Conservation (phyloP, 2,329 filamentous ascomycete species). For the Ilyonectria sp. region DNA sequence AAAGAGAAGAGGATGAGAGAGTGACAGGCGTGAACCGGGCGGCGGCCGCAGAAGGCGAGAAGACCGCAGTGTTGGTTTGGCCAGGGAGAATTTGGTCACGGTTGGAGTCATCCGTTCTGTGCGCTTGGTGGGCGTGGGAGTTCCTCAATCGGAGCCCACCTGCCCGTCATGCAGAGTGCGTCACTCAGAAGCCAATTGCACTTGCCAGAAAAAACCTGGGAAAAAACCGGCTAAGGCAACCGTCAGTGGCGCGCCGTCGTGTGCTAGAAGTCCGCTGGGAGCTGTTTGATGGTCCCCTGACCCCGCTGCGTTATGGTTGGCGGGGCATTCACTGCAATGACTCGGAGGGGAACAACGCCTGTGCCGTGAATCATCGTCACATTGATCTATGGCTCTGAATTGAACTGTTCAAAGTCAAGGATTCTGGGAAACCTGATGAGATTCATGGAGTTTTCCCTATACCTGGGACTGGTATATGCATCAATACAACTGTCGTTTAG, state of each 20-base stretch:
- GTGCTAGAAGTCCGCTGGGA: conserved; percentile 7
- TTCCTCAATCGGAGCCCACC: conserved; percentile 41
- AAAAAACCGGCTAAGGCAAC: conserved; percentile 25
- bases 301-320: conserved; percentile 11
- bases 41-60: conserved; percentile 32
- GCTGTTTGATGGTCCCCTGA: not conserved
- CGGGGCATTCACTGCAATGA: conserved; percentile 5
- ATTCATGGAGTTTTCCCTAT: too few relatives aligned
- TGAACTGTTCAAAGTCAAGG: too few relatives aligned
- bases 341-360: conserved; percentile 1
- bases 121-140: conserved; percentile 37
- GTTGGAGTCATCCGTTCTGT: conserved; percentile 46
- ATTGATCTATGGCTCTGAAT: too few relatives aligned
- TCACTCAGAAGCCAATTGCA: conserved; percentile 32
- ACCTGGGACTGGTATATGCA: too few relatives aligned
- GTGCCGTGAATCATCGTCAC: not conserved
- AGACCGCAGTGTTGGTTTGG: conserved; percentile 37
- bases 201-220: conserved; percentile 14
- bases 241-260: not conserved
- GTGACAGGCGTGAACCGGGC: conserved; percentile 19
- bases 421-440: too few relatives aligned
- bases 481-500: too few relatives aligned
- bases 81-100: conserved; percentile 44
- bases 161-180: conserved; percentile 38
- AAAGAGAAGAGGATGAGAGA: conserved; percentile 12